Conservation (phyloP, 371 early-diverging fungal species). For the Mucor indicus region DNA sequence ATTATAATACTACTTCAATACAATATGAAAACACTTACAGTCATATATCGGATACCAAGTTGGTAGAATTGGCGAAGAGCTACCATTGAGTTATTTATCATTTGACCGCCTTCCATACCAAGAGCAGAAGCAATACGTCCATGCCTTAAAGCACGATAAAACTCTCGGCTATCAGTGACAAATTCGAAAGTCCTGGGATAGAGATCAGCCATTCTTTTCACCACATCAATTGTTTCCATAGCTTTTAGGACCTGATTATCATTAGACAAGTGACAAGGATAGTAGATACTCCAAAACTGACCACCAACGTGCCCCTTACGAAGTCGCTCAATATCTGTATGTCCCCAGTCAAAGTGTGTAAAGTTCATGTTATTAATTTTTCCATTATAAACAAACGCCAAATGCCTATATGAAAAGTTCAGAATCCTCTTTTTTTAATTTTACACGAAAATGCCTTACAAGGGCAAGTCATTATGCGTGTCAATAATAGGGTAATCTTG, state of each 20-base stretch:
- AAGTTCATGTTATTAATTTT: constrained; percentile 40
- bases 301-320: constrained; percentile 49
- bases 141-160: constrained; percentile 33
- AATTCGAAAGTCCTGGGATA: constrained; percentile 51
- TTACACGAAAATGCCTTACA: too few relatives aligned
- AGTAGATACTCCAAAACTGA: constrained; percentile 66
- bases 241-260: constrained; percentile 36
- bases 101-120: constrained; percentile 70
- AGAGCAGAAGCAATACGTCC: constrained; percentile 58
- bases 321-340: constrained; percentile 41
- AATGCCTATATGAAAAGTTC: constrained; percentile 19
- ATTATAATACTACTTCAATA: too few relatives aligned
- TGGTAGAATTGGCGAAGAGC: constrained; percentile 54
- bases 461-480: constrained; percentile 46
- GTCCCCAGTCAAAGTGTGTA: constrained; percentile 27
- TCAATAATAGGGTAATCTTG: constrained; percentile 33
- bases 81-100: constrained; percentile 58
- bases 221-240: constrained; percentile 59
- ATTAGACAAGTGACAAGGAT: constrained; percentile 31
- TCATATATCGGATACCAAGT: constrained; percentile 68
- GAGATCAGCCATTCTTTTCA: constrained; percentile 48
- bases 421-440: too few relatives aligned
- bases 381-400: constrained; percentile 30
- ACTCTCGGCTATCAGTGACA: constrained; percentile 45
- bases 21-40: constrained; percentile 37